Evolutionary conservation across 352 stramenopile genomes (phyloP).

Genomic region (Thalassiosira hispida): DNA sequence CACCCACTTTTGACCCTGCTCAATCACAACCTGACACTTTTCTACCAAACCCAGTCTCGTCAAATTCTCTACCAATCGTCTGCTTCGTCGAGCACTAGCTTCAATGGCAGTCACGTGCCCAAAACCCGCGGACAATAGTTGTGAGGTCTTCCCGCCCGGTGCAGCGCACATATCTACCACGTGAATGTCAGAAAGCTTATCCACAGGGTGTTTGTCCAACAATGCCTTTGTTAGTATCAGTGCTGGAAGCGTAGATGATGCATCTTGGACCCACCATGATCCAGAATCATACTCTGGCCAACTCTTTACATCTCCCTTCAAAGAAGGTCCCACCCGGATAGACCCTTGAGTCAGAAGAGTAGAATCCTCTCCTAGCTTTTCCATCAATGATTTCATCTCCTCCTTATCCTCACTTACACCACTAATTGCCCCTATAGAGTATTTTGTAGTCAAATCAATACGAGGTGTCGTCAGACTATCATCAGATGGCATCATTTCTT

Average conservation of each 20-base stretch:
- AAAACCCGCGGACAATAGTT: conserved; percentile 90
- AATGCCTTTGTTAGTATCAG: conserved; percentile 65
- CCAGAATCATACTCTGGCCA: conserved; percentile 76
- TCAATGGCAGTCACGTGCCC: conserved; percentile 72
- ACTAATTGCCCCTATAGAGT: conserved; percentile 10
- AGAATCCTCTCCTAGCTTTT: conserved; percentile 44
- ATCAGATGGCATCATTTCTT: conserved; percentile 64
- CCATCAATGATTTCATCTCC: conserved; percentile 27
- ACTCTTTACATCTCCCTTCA: conserved; percentile 43
- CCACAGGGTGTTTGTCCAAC: conserved; percentile 23
- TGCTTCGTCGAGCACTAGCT: conserved; percentile 55
- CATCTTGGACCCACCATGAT: conserved; percentile 84
- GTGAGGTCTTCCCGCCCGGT: conserved; percentile 95
- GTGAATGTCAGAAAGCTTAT: conserved; percentile 70
- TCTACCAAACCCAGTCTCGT: conserved; percentile 87
- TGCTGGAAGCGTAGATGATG: conserved; percentile 73
- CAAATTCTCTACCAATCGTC: conserved; percentile 73
- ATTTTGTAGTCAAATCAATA: conserved; percentile 59
- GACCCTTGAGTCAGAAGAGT: conserved; percentile 54
- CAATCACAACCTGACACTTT: conserved; percentile 85
- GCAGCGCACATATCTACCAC: conserved; percentile 94
- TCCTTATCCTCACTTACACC: conserved; percentile 12
- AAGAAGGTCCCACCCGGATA: conserved; percentile 40
- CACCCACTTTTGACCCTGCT: conserved; percentile 77
- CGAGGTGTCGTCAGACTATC: conserved; percentile 30